phyloP scores from a whole-genome alignment of 2,329 filamentous ascomycete species.

The Cercospora berteroae region DNA sequence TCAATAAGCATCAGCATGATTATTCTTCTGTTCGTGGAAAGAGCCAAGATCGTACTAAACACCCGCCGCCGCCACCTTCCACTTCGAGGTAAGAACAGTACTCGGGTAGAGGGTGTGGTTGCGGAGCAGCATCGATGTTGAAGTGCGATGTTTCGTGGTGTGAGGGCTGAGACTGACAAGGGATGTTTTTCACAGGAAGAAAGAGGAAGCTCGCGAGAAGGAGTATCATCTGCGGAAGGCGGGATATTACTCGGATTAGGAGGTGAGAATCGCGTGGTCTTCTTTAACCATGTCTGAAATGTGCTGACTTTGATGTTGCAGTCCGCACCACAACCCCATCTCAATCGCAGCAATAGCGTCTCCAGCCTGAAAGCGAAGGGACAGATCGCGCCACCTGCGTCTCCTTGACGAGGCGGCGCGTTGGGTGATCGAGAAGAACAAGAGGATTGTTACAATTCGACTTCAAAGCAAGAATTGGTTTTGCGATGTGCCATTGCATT shows the following conservation, averaged over 20 bases:
- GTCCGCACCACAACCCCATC: conserved; percentile 9
- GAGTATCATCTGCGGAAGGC: conserved; percentile 15
- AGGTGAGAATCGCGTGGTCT: conserved; percentile 7
- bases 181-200: conserved; percentile 13
- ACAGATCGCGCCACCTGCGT: not conserved
- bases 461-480: not conserved
- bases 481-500: not conserved
- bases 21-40: not conserved
- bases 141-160: not conserved
- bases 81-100: conserved; percentile 26
- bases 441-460: not conserved
- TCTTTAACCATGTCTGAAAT: not conserved
- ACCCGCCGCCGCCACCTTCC: conserved; percentile 19
- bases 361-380: conserved; percentile 2
- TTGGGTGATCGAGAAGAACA: not conserved
- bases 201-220: conserved; percentile 17
- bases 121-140: not conserved
- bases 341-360: conserved; percentile 10
- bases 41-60: conserved; percentile 3
- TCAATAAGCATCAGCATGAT: not conserved
- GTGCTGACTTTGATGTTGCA: not conserved
- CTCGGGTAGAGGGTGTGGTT: conserved; percentile 16
- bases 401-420: not conserved
- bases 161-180: not conserved
- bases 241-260: conserved; percentile 27